Conservation (phyloP, 306 rosid species). For the Clitoria ternatea region DNA sequence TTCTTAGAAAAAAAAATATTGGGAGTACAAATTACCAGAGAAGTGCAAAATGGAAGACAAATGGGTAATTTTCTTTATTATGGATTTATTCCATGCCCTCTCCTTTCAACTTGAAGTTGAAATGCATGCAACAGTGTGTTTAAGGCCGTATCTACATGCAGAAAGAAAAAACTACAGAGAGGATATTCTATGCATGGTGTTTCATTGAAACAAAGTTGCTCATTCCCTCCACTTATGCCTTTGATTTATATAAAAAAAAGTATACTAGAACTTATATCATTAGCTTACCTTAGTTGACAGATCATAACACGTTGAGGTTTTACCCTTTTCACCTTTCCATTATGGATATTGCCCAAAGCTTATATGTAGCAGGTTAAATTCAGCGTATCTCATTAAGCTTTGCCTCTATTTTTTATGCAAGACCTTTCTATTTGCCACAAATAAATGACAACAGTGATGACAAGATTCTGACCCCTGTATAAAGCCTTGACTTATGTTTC, state of each 20-base stretch:
- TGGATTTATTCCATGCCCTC: background rate
- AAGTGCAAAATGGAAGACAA: background rate
- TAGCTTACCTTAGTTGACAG: background rate
- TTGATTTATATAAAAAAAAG: background rate
- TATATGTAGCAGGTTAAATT: no score
- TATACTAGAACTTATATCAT: background rate
- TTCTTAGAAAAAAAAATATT: background rate
- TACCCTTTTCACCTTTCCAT: background rate
- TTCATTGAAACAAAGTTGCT: background rate
- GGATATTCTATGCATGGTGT: background rate
- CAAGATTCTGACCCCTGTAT: background rate
- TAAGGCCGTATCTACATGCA: background rate
- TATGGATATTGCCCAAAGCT: background rate
- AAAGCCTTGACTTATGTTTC: background rate
- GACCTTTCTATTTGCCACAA: background rate
- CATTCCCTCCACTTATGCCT: background rate
- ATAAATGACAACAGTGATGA: background rate
- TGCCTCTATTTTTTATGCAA: background rate
- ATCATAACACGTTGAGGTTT: background rate
- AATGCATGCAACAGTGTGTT: background rate
- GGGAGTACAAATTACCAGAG: background rate
- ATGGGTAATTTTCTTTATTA: background rate
- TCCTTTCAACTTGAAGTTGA: background rate
- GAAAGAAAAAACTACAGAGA: background rate
- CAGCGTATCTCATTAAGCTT: background rate